phyloP scores from a whole-genome alignment of 768 basidiomycete species.

The Tricholoma bakamatsutake region DNA sequence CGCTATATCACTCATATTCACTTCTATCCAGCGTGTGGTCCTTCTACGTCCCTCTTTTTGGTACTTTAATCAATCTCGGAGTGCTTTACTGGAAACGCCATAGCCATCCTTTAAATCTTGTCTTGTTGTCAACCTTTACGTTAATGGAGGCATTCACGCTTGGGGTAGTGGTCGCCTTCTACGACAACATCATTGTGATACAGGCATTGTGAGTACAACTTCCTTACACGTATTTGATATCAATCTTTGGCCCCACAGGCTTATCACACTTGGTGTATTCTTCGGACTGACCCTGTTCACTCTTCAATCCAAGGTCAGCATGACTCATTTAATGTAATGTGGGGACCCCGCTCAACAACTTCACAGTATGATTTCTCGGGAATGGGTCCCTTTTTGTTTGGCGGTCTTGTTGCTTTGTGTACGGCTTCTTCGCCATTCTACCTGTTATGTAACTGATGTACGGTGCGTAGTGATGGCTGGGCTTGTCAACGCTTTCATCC shows the following conservation, averaged over 20 bases:
- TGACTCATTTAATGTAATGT: background rate
- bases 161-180: slow-evolving; percentile 79
- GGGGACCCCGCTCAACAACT: background rate
- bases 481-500: slow-evolving; percentile 79
- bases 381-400: slow-evolving; percentile 88
- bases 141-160: slow-evolving; percentile 86
- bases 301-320: slow-evolving; percentile 78
- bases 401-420: slow-evolving; percentile 75
- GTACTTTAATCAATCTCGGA: slow-evolving; percentile 72
- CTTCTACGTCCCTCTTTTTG: slow-evolving; percentile 74
- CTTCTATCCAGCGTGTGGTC: slow-evolving; percentile 56
- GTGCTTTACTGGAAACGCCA: slow-evolving; percentile 92
- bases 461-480: slow-evolving; percentile 62
- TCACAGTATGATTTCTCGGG: slow-evolving; percentile 88
- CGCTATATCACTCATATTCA: slow-evolving; percentile 1
- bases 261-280: slow-evolving; percentile 92
- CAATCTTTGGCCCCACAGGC: slow-evolving; percentile 28
- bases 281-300: slow-evolving; percentile 92
- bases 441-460: background rate
- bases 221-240: slow-evolving; percentile 5
- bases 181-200: slow-evolving; percentile 65
- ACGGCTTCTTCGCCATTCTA: slow-evolving; percentile 18
- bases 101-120: slow-evolving; percentile 80
- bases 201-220: slow-evolving; percentile 67
- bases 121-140: slow-evolving; percentile 84